phyloP scores from a whole-genome alignment of 768 basidiomycete genomes.

The Trametes villosa region DNA sequence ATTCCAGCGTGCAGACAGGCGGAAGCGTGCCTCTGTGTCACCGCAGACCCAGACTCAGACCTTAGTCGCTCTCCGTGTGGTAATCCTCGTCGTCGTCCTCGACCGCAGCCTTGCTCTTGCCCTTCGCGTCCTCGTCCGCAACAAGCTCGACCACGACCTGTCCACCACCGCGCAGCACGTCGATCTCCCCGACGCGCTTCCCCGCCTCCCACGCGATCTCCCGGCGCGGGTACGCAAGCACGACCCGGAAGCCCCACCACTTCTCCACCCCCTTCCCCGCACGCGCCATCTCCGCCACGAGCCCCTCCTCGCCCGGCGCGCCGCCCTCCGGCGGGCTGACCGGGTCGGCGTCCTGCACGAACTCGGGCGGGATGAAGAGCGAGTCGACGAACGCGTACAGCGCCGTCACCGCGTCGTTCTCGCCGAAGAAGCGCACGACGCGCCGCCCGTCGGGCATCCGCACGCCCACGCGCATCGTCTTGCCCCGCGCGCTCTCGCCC shows the following conservation, averaged over 20 bases:
- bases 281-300: conserved; percentile 40
- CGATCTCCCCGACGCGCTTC: conserved; percentile 48
- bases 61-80: conserved; percentile 22
- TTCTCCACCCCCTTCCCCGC: conserved; percentile 35
- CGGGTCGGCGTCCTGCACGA: conserved; percentile 47
- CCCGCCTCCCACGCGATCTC: conserved; percentile 56
- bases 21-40: not conserved
- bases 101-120: conserved; percentile 20
- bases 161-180: conserved; percentile 60
- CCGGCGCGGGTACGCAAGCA: conserved; percentile 69
- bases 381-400: conserved; percentile 79
- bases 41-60: not conserved
- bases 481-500: conserved; percentile 36
- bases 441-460: conserved; percentile 56
- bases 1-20: not conserved
- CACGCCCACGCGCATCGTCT: conserved; percentile 58
- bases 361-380: conserved; percentile 51
- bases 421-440: conserved; percentile 59
- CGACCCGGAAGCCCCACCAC: conserved; percentile 80
- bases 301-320: conserved; percentile 36
- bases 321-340: conserved; percentile 42
- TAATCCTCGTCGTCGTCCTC: conserved; percentile 29
- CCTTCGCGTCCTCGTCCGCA: conserved; percentile 25
- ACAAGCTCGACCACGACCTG: conserved; percentile 67
- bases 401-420: conserved; percentile 54